A percentile compares a stretch with the other conserved stretches of the same genome.
Conservation (phyloP, 129 eudicot species). For the Rutidosis leptorrhynchoides region DNA sequence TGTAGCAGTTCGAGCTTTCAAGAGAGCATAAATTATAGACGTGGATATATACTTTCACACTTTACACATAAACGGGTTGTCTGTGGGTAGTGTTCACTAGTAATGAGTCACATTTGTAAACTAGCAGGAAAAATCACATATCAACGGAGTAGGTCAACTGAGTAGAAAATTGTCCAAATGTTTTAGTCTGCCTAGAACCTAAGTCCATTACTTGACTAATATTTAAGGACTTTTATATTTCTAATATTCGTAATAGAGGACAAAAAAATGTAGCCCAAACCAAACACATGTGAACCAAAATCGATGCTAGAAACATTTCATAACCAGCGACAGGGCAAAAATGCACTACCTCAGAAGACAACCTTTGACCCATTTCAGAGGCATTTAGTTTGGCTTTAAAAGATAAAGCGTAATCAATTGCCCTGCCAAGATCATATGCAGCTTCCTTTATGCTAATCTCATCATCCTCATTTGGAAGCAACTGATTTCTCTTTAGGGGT, state of each 20-base stretch:
- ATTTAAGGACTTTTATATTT: too few relatives aligned
- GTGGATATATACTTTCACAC: neutral
- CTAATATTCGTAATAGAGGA: too few relatives aligned
- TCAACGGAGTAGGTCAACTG: too few relatives aligned
- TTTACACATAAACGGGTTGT: too few relatives aligned
- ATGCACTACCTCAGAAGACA: conserved; percentile 64
- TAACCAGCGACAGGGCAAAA: neutral
- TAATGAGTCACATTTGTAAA: too few relatives aligned
- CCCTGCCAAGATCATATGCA: conserved; percentile 45
- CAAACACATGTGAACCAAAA: neutral
- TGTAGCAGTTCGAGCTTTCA: conserved; percentile 18
- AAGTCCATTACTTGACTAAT: too few relatives aligned
- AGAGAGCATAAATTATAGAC: neutral
- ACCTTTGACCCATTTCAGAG: conserved; percentile 43
- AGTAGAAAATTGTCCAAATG: neutral
- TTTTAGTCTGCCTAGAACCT: neutral
- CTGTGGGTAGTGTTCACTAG: too few relatives aligned
- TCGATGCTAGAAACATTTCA: neutral
- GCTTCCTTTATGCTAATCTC: conserved; percentile 48
- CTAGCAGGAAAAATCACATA: too few relatives aligned
- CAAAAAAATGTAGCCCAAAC: too few relatives aligned
- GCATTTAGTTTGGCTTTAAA: conserved; percentile 62
- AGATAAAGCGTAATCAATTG: conserved; percentile 59
- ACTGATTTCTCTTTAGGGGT: conserved; percentile 57
- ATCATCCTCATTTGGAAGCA: conserved; percentile 62